Base-by-base conservation (phyloP, 129 eudicot species). In the Glebionis coronaria region DNA sequence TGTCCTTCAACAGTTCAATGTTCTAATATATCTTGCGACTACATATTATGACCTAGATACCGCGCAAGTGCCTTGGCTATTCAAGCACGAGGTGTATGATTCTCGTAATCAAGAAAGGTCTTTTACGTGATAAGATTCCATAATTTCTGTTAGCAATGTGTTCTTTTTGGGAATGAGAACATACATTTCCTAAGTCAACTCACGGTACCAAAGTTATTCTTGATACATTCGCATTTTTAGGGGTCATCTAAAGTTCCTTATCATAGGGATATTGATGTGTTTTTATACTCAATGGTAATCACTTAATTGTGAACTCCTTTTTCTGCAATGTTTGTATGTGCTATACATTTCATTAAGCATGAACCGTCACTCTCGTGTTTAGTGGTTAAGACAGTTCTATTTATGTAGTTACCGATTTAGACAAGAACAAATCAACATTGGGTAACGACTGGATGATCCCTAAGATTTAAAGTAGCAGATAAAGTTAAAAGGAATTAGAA, bases 401-500 rank as follows among this genome's bases (percentile, higher is more conserved):
- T 31, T 31, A 40, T 42, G 54, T 44, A 14, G 59, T 56, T 18
- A 61, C 38, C 52, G 20, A 4, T 69, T 47, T 15, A 69, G 25
- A 20, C 49, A 67, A 51, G 25, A 31, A 4, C 12, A 75, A 38
- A 61, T 60, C 45, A 38, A 53, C 47, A 44, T 9, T 14, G 10
- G 14, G 44, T 71, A 21, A 25, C 10, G 78, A 45, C 44, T n/a
- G 25, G 56, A 31, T 25, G 18, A 70, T 31, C 8, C 56, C 47
- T 31, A 21, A 18, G 27, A 5, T 14, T 18, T 38, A 15, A 23
- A 27, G 52, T 66, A 31, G 19, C 56, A 29, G n/a, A 64, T 40
- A 6, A 56, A 12, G 19, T 47, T 21, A 5, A 47, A 27, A 3
- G 6, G 56, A 15, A 51, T 40, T 56, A 73, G 45, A 31, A 15